Evolutionary conservation across 2,329 filamentous ascomycete species (phyloP).

Genomic region (Rhynchosporium graminicola): DNA sequence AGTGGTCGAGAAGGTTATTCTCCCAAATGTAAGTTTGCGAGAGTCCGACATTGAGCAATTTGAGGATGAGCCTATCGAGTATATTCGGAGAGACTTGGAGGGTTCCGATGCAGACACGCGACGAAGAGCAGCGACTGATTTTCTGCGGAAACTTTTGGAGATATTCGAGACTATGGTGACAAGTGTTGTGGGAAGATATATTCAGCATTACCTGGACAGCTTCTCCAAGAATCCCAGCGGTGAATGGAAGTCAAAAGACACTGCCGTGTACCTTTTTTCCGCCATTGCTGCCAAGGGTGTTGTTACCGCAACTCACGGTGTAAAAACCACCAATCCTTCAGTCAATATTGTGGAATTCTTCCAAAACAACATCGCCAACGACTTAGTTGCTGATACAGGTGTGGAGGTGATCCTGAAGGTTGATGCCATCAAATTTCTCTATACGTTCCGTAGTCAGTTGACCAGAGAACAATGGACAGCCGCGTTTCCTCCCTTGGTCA

Average conservation of each 20-base stretch:
- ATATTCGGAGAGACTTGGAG: conserved; percentile 91
- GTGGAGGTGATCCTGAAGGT: conserved; percentile 89
- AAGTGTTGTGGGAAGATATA: conserved; percentile 82
- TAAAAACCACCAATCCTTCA: conserved; percentile 83
- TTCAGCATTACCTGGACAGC: conserved; percentile 76
- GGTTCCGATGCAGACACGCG: conserved; percentile 95
- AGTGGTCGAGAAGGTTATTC: conserved; percentile 92
- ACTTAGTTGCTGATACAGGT: conserved; percentile 70
- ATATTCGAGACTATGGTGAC: conserved; percentile 87
- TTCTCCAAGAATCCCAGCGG: conserved; percentile 66
- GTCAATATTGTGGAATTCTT: conserved; percentile 95
- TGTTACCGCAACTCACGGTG: conserved; percentile 83
- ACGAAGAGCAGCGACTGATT: conserved; percentile 89
- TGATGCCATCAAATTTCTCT: conserved; percentile 96
- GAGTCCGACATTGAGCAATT: conserved; percentile 96
- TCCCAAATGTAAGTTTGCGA: conserved; percentile 88
- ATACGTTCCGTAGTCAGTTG: conserved; percentile 93
- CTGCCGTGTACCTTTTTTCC: conserved; percentile 94
- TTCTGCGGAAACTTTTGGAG: conserved; percentile 83
- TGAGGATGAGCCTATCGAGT: conserved; percentile 98
- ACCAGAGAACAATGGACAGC: conserved; percentile 89
- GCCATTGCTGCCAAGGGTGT: conserved; percentile 91
- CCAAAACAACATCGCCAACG: conserved; percentile 86
- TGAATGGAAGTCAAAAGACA: conserved; percentile 98
- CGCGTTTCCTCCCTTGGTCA: conserved; percentile 85